Percentiles rank a stretch among this genome's conserved stretches.
phyloP scores from a whole-genome alignment of 2,329 filamentous ascomycete species.

The Colletotrichum navitas region DNA sequence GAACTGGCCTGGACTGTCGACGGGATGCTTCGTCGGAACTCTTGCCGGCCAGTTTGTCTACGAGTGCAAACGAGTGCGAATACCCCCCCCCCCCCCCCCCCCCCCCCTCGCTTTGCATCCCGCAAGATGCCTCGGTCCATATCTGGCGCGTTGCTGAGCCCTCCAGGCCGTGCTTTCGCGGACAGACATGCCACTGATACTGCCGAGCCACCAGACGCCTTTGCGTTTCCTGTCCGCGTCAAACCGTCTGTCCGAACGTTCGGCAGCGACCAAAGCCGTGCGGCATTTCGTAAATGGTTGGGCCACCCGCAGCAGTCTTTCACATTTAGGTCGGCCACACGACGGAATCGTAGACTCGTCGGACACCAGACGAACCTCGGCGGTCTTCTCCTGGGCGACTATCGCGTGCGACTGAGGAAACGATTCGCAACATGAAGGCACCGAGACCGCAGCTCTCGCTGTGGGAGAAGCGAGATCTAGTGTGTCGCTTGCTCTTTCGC shows the following conservation, averaged over 20 bases:
- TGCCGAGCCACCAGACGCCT: background rate
- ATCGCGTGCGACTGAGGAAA: background rate
- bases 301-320: background rate
- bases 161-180: conserved; percentile 5
- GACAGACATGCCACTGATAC: conserved; percentile 27
- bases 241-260: conserved; percentile 1
- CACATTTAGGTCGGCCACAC: conserved; percentile 10
- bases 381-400: background rate
- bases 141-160: background rate
- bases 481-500: conserved; percentile 36
- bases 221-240: conserved; percentile 6
- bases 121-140: conserved; percentile 26
- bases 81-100: too few species aligned
- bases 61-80: conserved; percentile 35
- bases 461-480: conserved; percentile 41
- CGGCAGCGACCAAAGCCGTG: background rate
- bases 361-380: conserved; percentile 34
- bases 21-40: background rate
- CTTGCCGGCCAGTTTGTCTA: background rate
- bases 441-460: conserved; percentile 44
- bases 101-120: background rate
- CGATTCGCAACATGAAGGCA: conserved; percentile 12
- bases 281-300: background rate
- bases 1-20: background rate
- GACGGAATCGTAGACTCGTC: background rate